A percentile compares a stretch with the other conserved stretches of the same genome.
Evolutionary conservation across 306 rosid species (phyloP).

Genomic region (Fragaria nilgerrensis): DNA sequence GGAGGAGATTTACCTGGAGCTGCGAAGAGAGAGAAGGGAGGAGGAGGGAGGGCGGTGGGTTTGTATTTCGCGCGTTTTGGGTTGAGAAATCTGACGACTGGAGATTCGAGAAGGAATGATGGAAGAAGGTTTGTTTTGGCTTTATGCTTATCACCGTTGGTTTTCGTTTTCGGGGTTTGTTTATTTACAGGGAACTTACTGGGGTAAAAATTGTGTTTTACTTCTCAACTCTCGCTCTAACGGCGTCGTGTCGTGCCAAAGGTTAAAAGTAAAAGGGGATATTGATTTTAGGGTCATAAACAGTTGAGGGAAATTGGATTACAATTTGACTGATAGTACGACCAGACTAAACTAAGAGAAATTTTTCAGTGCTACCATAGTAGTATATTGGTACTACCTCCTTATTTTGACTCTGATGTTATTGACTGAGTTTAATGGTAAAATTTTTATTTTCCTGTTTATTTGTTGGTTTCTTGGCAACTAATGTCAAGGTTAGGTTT

Average conservation of each 20-base stretch:
- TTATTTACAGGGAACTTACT: background rate
- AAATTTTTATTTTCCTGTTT: too few species aligned
- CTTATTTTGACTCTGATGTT: background rate
- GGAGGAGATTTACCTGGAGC: background rate
- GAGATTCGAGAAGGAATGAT: constrained; percentile 30
- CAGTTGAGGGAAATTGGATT: background rate
- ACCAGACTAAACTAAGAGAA: background rate
- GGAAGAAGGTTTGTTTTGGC: constrained; percentile 27
- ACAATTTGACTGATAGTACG: background rate
- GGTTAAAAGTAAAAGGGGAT: background rate
- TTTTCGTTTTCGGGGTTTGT: background rate
- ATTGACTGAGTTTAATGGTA: background rate
- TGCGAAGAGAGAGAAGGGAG: background rate
- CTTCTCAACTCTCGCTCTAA: background rate
- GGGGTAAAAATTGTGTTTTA: background rate
- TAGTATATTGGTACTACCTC: too few species aligned
- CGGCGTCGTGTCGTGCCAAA: background rate
- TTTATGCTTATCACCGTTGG: constrained; percentile 35
- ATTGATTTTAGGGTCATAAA: background rate
- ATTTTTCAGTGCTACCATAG: too few species aligned
- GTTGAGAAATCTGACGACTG: constrained; percentile 48
- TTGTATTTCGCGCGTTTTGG: constrained; percentile 31
- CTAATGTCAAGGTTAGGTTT: background rate
- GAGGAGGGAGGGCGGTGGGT: background rate
- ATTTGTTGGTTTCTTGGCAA: too few species aligned